Base-by-base conservation (phyloP, 306 rosid species). In the Vigna hirtella region DNA sequence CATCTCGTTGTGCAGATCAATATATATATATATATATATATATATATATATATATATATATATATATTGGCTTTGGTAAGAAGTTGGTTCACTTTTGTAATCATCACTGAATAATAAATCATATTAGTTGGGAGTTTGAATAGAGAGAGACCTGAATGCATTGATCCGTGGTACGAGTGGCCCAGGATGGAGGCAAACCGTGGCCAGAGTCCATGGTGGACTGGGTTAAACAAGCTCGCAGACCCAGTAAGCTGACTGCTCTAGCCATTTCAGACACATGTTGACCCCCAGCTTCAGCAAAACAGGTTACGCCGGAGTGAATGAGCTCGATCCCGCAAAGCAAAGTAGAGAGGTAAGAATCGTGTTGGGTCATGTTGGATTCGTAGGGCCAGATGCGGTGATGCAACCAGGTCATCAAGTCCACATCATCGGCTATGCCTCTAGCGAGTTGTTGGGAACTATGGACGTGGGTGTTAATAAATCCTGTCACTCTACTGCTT, bases 271-370 rank as follows among this genome's bases (percentile, higher is more conserved):
- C 96, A 7, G 91, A 69, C 62, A 90, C 94, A 57, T 91, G 89
- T 66, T 91, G 98, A 13, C 97, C 98, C 9, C 98, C 97, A 52
- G 98, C 98, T 86, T 93, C 97, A 47, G 98, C 96, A 82, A 91
- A 93, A 86, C 96, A 91, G 28, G 96, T 91, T n/a, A 93, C 96
- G 63, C 97, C 93, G 9, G 92, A 89, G 84, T 83, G 97, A 77
- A 87, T 86, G 83, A 90, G 96, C 87, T 93, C 98, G 1, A 93
- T 85, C 49, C 91, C 93, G 28, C 98, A 93, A 3, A 93, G 93
- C 79, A 93, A 62, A 74, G 93, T 88, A 56, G 97, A 91, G 64
- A 93, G 61, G 74, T 86, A 93, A 0, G 98, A 93, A 73, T 93
- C 96, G 16, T 93, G 76, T 52, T 90, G 87, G 1, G 88, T 86